phyloP scores from a whole-genome alignment of 2,329 filamentous ascomycete species.

The Alternaria brassicicola region DNA sequence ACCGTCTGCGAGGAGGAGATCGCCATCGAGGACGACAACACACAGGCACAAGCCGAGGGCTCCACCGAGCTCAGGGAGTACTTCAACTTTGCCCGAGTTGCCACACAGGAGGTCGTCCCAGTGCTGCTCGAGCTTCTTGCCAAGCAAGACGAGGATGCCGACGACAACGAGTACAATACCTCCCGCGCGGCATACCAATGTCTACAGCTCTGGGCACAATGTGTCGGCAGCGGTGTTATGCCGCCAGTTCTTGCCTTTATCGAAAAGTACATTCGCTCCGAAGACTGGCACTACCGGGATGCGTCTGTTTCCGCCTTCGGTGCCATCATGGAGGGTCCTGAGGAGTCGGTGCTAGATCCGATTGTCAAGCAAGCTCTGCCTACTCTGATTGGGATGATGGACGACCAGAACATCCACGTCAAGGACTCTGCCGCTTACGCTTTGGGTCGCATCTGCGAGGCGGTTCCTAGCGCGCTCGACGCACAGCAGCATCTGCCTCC shows the following conservation, averaged over 20 bases:
- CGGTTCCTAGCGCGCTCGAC: slow-evolving; percentile 90
- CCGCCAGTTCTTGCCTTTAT: slow-evolving; percentile 88
- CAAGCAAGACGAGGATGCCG: slow-evolving; percentile 96
- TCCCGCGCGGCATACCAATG: slow-evolving; percentile 96
- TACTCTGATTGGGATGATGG: slow-evolving; percentile 90
- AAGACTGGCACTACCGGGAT: slow-evolving; percentile 95
- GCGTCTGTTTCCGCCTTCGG: slow-evolving; percentile 97
- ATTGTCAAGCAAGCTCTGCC: slow-evolving; percentile 95
- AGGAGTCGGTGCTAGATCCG: slow-evolving; percentile 88
- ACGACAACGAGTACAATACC: slow-evolving; percentile 97
- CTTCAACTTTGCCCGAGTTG: slow-evolving; percentile 94
- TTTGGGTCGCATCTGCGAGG: slow-evolving; percentile 93
- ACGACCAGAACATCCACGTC: slow-evolving; percentile 86
- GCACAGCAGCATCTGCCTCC: slow-evolving; percentile 80
- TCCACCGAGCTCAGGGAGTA: slow-evolving; percentile 86
- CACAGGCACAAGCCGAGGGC: slow-evolving; percentile 72
- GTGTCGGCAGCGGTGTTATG: slow-evolving; percentile 83
- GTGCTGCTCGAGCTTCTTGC: slow-evolving; percentile 87
- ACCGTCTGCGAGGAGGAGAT: slow-evolving; percentile 99
- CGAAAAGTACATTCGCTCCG: slow-evolving; percentile 83
- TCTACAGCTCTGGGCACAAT: slow-evolving; percentile 92
- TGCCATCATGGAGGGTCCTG: slow-evolving; percentile 98
- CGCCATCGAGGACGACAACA: slow-evolving; percentile 96
- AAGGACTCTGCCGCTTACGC: slow-evolving; percentile 96
- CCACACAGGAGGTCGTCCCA: slow-evolving; percentile 91